Conservation (phyloP, 2,329 filamentous ascomycete genomes). For the Diplocarpon rosae region DNA sequence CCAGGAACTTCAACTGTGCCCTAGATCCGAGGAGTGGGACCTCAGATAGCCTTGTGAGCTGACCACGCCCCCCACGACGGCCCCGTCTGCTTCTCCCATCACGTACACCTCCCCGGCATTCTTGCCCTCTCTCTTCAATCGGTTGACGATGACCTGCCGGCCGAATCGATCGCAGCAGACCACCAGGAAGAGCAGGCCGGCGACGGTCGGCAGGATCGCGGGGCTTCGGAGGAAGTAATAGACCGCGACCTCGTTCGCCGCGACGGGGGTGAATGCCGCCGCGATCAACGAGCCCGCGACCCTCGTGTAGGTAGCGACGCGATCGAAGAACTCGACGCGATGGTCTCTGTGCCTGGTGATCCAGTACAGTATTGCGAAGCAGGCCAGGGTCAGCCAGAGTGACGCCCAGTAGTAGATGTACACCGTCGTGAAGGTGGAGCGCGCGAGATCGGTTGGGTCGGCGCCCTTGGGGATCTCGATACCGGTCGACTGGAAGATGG, state of each 20-base stretch:
- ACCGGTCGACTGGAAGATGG: not conserved
- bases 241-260: not conserved
- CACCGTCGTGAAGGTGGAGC: slow-evolving; percentile 1
- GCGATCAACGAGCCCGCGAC: not conserved
- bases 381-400: not conserved
- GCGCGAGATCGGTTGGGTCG: not conserved
- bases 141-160: not conserved
- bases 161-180: not conserved
- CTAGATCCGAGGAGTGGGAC: too few species aligned
- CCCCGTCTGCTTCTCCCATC: too few species aligned
- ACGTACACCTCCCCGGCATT: too few species aligned
- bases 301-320: not conserved
- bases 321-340: not conserved
- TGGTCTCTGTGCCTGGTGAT: slow-evolving; percentile 1
- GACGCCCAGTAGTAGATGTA: slow-evolving; percentile 5
- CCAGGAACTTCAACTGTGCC: too few species aligned
- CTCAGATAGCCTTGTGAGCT: too few species aligned
- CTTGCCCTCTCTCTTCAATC: too few species aligned
- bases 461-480: not conserved
- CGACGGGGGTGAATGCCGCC: not conserved
- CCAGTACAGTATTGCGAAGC: slow-evolving; percentile 3
- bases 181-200: not conserved
- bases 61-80: too few species aligned
- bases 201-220: not conserved
- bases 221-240: not conserved